Conservation (phyloP, 495 filamentous ascomycete genomes). For the Aspergillus cavernicola region DNA sequence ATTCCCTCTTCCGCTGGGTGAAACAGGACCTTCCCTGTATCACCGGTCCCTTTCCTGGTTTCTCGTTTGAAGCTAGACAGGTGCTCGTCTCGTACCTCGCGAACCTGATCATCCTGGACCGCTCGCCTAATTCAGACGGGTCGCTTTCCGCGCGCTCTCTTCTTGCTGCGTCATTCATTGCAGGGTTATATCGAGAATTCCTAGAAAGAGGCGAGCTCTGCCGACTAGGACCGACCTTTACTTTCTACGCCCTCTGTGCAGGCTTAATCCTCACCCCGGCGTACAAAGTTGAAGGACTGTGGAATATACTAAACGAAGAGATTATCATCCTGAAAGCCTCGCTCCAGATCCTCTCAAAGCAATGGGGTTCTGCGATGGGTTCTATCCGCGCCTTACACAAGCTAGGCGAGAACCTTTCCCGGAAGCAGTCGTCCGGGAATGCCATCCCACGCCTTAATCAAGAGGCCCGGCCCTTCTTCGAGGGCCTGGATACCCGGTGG, state of each 20-base stretch:
- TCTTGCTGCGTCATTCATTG: conserved; percentile 1
- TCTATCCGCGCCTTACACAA: too few species aligned
- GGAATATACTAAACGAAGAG: not conserved
- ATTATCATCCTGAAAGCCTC: not conserved
- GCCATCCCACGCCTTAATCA: not conserved
- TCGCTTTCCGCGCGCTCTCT: not conserved
- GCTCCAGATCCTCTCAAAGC: not conserved
- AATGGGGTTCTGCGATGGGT: not conserved
- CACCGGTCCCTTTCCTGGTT: not conserved
- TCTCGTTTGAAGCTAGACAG: not conserved
- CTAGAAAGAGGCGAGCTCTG: conserved; percentile 2
- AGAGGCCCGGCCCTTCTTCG: not conserved
- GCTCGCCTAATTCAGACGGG: not conserved
- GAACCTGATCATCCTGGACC: conserved; percentile 3
- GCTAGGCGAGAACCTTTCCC: too few species aligned
- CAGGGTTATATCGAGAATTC: conserved; percentile 1
- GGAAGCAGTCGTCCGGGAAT: too few species aligned
- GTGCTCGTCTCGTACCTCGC: not conserved
- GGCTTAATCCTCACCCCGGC: not conserved
- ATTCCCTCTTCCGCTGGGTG: conserved; percentile 3
- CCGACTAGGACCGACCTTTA: not conserved
- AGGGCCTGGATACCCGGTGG: not conserved
- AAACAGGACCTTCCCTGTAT: not conserved
- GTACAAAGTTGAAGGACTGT: not conserved
- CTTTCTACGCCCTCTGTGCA: conserved; percentile 4